These are phyloP conservation scores for Lagenaria siceraria DNA, from an alignment of 306 rosid genomes.

Conservation along the genomic window DNA sequence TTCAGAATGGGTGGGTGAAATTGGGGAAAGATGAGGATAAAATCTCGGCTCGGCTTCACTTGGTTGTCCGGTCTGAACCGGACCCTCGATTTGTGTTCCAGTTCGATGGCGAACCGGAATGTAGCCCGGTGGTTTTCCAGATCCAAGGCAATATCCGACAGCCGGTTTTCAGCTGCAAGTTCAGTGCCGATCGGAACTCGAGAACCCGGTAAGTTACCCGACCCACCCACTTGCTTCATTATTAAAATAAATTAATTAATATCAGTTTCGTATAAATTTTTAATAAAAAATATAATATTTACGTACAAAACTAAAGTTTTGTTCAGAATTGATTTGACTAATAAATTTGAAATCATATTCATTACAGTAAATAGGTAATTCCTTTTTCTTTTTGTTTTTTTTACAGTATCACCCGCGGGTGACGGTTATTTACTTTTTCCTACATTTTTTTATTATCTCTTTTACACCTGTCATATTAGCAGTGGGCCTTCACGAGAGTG, in stretches of 20 bases:
- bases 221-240: not conserved
- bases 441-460: not conserved
- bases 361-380: not conserved
- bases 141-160: constrained; percentile 72
- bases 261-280: too few species aligned
- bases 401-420: not conserved
- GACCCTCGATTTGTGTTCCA: constrained; percentile 83
- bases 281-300: too few species aligned
- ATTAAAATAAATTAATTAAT: too few species aligned
- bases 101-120: constrained; percentile 92
- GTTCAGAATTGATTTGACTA: too few species aligned
- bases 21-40: constrained; percentile 33
- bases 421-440: not conserved
- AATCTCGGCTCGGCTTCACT: constrained; percentile 37
- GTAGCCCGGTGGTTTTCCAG: constrained; percentile 85
- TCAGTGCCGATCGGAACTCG: constrained; percentile 77
- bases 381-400: not conserved
- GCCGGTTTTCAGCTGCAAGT: constrained; percentile 89
- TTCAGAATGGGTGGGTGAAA: constrained; percentile 62
- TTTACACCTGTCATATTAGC: not conserved
- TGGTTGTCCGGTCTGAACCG: constrained; percentile 62
- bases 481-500: not conserved
- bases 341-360: too few species aligned
- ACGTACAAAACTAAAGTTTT: too few species aligned
- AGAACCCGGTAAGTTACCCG: constrained; percentile 43